A percentile compares a stretch with the other conserved stretches of the same genome.
phyloP scores from a whole-genome alignment of 495 filamentous ascomycete genomes.

The Daldinia vernicosa region DNA sequence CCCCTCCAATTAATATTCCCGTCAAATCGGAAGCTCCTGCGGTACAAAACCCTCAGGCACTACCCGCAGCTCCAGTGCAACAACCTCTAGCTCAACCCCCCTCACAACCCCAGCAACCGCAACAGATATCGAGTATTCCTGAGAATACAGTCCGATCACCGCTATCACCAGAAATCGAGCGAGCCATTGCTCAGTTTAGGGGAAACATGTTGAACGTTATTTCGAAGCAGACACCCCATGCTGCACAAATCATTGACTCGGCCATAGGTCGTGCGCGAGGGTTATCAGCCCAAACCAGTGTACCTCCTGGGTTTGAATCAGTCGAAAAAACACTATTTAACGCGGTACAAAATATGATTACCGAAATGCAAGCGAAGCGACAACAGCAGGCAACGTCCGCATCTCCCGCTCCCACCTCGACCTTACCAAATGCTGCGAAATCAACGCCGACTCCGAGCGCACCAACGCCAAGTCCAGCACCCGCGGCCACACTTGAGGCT shows the following conservation, averaged over 20 bases:
- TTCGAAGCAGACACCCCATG: slow-evolving; percentile 40
- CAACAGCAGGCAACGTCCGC: slow-evolving; percentile 38
- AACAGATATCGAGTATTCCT: slow-evolving; percentile 16
- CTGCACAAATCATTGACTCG: slow-evolving; percentile 42
- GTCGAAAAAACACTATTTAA: slow-evolving; percentile 43
- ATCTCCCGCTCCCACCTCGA: slow-evolving; percentile 30
- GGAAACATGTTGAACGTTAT: slow-evolving; percentile 42
- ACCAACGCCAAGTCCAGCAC: slow-evolving; percentile 40
- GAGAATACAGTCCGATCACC: slow-evolving; percentile 4
- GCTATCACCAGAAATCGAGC: slow-evolving; percentile 43
- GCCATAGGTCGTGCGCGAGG: slow-evolving; percentile 43
- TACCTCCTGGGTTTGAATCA: slow-evolving; percentile 41
- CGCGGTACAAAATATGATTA: slow-evolving; percentile 44
- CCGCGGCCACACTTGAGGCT: slow-evolving; percentile 34
- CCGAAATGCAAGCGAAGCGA: slow-evolving; percentile 42
- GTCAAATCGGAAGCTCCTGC: slow-evolving; percentile 33
- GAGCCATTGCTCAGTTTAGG: slow-evolving; percentile 44
- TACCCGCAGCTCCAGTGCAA: slow-evolving; percentile 27
- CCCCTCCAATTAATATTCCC: slow-evolving; percentile 39
- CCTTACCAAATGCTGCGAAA: slow-evolving; percentile 9
- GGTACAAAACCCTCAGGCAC: slow-evolving; percentile 30
- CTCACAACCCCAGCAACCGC: slow-evolving; percentile 23
- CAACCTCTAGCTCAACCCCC: slow-evolving; percentile 12
- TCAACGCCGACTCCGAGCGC: slow-evolving; percentile 35
- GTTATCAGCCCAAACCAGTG: slow-evolving; percentile 35